Evolutionary conservation across 139 green algal species (phyloP).

Genomic region (Chlorella sp.): DNA sequence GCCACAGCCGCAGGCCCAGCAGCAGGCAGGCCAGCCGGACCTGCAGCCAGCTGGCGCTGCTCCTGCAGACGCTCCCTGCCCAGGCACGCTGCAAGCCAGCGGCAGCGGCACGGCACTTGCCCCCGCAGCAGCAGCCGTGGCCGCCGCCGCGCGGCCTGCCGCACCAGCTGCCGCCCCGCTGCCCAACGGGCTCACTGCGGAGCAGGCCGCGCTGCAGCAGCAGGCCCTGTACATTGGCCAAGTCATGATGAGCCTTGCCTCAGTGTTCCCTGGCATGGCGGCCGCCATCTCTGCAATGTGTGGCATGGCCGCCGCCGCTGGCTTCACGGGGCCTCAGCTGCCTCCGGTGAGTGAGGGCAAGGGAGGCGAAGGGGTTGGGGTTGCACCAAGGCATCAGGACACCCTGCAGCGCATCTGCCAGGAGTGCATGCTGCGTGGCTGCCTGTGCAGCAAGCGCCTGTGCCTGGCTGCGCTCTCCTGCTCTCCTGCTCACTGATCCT

Average conservation of each 20-base stretch:
- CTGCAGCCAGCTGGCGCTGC: not conserved
- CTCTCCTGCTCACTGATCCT: too few relatives aligned
- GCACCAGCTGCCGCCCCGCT: not conserved
- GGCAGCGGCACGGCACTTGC: not conserved
- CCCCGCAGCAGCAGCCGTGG: not conserved
- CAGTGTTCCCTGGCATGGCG: slow-evolving; percentile 43
- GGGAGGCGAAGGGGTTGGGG: not conserved
- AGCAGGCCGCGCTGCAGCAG: slow-evolving; percentile 13
- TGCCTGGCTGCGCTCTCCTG: too few relatives aligned
- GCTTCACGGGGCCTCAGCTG: slow-evolving; percentile 26
- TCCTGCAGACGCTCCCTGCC: not conserved
- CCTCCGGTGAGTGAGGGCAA: slow-evolving; percentile 9
- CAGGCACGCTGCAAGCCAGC: not conserved
- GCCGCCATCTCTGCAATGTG: slow-evolving; percentile 38
- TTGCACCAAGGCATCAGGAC: too few relatives aligned
- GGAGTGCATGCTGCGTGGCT: too few relatives aligned
- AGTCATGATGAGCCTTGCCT: slow-evolving; percentile 44
- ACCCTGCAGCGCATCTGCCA: too few relatives aligned
- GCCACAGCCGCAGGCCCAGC: not conserved
- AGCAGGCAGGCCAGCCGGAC: not conserved
- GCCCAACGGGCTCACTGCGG: not conserved
- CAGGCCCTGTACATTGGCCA: slow-evolving; percentile 39
- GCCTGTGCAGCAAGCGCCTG: too few relatives aligned
- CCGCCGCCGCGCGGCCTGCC: not conserved
- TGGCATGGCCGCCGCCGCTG: slow-evolving; percentile 22